These are phyloP conservation scores for Phaseolus coccineus DNA, from an alignment of 331 rosid genomes.

Conservation along the genomic window DNA sequence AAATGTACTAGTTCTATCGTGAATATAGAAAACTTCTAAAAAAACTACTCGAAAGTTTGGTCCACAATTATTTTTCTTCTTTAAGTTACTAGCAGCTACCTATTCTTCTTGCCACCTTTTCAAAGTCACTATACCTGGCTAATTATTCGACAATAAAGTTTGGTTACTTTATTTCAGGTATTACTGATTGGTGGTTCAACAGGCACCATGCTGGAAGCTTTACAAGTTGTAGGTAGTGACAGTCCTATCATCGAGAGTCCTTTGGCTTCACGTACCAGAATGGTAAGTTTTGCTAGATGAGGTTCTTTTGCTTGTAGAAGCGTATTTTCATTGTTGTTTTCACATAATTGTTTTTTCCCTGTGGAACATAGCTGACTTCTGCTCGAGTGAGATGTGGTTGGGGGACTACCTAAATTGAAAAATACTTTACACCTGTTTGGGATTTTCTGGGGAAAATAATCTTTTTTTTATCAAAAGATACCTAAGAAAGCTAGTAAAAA, in stretches of 20 bases:
- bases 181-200: slow-evolving; percentile 91
- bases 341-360: background rate
- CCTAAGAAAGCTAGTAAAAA: background rate
- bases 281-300: slow-evolving; percentile 55
- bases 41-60: background rate
- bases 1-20: background rate
- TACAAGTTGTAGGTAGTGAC: slow-evolving; percentile 85
- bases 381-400: slow-evolving; percentile 15
- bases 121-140: background rate
- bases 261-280: slow-evolving; percentile 43
- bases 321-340: background rate
- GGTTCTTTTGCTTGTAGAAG: slow-evolving; percentile 11
- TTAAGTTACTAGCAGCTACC: background rate
- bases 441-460: background rate
- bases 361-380: background rate
- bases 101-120: slow-evolving; percentile 4
- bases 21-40: slow-evolving; percentile 21
- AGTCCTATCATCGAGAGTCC: slow-evolving; percentile 53
- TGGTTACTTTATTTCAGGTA: slow-evolving; percentile 56
- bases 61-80: background rate
- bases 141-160: background rate
- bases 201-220: slow-evolving; percentile 86
- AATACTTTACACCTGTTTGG: background rate
- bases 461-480: background rate
- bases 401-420: slow-evolving; percentile 8